These are phyloP conservation scores for Septoria linicola DNA, from an alignment of 2,329 filamentous ascomycete genomes.

Conservation along the genomic window DNA sequence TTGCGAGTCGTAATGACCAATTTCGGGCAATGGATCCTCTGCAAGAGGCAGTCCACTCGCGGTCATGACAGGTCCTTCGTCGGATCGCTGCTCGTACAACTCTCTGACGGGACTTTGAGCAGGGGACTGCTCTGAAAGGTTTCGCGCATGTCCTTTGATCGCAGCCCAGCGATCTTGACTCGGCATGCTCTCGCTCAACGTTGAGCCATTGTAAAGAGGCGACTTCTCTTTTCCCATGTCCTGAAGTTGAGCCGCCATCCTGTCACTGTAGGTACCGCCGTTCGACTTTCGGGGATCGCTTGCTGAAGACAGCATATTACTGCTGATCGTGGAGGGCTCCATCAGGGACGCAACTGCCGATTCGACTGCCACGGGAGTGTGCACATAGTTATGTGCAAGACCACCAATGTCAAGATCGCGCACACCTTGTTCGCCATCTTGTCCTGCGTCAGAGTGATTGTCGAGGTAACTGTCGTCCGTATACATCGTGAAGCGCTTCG, in stretches of 20 bases:
- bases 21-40: conserved; percentile 72
- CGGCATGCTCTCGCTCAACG: conserved; percentile 32
- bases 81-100: conserved; percentile 23
- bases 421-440: conserved; percentile 65
- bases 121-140: conserved; percentile 46
- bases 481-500: conserved; percentile 50
- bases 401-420: conserved; percentile 54
- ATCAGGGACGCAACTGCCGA: conserved; percentile 89
- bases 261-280: conserved; percentile 31
- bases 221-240: conserved; percentile 27
- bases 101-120: conserved; percentile 48
- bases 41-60: conserved; percentile 69
- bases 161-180: conserved; percentile 40
- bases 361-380: conserved; percentile 71
- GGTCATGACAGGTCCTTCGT: conserved; percentile 56
- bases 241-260: conserved; percentile 30
- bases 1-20: conserved; percentile 61
- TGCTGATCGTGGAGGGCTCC: conserved; percentile 73
- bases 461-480: conserved; percentile 57
- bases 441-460: conserved; percentile 43
- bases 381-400: conserved; percentile 73
- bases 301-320: conserved; percentile 30
- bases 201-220: conserved; percentile 36
- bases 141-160: conserved; percentile 45
- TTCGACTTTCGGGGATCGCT: conserved; percentile 27